Evolutionary conservation across 2,329 filamentous ascomycete species (phyloP), one percentile per base, ranked within the genome.

Genomic region (Neonectria sp.): DNA sequence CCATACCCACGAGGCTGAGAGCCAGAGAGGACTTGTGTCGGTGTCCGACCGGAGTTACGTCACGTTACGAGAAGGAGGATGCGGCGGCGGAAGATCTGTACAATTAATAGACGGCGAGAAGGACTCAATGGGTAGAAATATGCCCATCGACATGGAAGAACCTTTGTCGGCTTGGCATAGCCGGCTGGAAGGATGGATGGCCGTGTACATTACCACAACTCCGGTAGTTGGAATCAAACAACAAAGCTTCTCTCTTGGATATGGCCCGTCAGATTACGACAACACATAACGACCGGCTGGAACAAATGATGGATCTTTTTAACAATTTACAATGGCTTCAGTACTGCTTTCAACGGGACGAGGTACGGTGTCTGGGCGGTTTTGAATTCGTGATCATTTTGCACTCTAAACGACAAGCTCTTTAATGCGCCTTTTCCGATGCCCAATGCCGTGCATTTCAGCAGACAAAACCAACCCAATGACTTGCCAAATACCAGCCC

Each of bases 381-480:
- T 70, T 79, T 77, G 75, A 76, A 76, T 77, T 77, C 69, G 79
- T 80, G 72, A 78, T 78, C 71, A 76, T 78, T 78, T 74, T 78
- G 71, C 72, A 73, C 72, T 75, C 68, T 78, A 78, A 80, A 78
- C 72, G 75, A 79, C 73, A 77, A 76, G 72, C 70, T 77, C 73
- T 75, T 76, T 76, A 75, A 67, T 80, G 74, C 78, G 78, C 79
- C 78, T 74, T 75, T 75, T 71, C 82, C 80, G 78, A 79, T 82
- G 77, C 78, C 78, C 75, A 66, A 74, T 77, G 73, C 69, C 77
- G 72, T 69, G 72, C 75, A 75, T 81, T 80, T 82, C 71, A 75
- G 72, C 71, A 77, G 74, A 76, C 82, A 81, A 82, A 68, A 72
- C 73, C 73, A 75, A 73, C 73, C 73, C 73, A 71, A 63, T 68